Evolutionary conservation across 176 grass and related monocot genomes (phyloP), one percentile per base, ranked within the genome.

Genomic region (Cocos nucifera): DNA sequence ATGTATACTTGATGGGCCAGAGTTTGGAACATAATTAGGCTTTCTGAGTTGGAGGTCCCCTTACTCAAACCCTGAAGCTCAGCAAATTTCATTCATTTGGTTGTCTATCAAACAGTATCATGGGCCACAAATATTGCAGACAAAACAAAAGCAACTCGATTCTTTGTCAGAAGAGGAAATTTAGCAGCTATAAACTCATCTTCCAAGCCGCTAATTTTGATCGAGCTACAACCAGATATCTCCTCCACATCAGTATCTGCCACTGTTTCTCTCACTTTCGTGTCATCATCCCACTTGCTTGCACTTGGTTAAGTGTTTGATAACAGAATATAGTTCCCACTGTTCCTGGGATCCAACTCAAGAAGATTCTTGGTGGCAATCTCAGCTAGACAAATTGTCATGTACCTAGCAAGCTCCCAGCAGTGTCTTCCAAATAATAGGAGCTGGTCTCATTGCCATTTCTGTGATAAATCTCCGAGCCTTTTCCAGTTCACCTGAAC

Each of bases 391-490:
- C 10, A 86, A 57, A 69, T 90, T 32, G 17, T 62, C 49, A 48
- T 85, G 64, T 4, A 19, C 73, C 22, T 67, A 72, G 69, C 82
- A 79, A 3, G 72, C 67, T 62, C 71, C 68, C 12, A 83, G 65
- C 53, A 83, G 12, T 73, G 78, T 90, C 59, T 75, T 86, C 72
- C 77, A 79, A 66, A 82, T 56, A 49, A 86, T 28, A 21, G 76
- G 73, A 27, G 77, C 69, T 61, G 73, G 78, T 15, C 18, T 27
- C 3, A 83, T 19, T 0, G 68, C 78, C 72, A 82, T 79, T 39
- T 82, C 63, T 20, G 0, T 49, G 19, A 86, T 67, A 54, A 90
- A 79, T 22, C 30, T 69, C 61, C 61, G 22, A 7, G 74, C 70
- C 57, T 68, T 75, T 3, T 75, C 62, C 57, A 81, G 32, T 22